Base-by-base conservation (phyloP, 306 rosid species). In the Pyrus pyrifolia region DNA sequence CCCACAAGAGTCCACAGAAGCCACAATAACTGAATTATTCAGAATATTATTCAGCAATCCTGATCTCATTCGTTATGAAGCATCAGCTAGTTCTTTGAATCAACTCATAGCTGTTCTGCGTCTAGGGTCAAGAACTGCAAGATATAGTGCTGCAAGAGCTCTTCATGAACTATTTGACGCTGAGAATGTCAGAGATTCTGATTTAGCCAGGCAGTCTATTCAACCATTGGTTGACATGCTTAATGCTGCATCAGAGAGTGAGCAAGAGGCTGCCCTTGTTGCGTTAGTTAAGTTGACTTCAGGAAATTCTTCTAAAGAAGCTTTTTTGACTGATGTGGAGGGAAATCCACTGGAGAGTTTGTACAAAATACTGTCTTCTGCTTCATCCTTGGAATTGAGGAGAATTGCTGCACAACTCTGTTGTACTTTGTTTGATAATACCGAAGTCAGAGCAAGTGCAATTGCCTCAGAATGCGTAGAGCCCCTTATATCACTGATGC, bases 191-290 rank as follows among this genome's bases (percentile, higher is more conserved):
- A 92, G 93, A 86, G 89, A 86, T 61, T 89, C 95, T 15, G 97
- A 92, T 76, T 80, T 88, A 79, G 95, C 93, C 29, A 84, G 81
- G 79, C 98, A 92, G 83, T 93, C 97, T 74, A 81, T 92, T 82
- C 97, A 89, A 53, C 97, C 97, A 66, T 81, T 95, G 86, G 86
- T 89, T 82, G 97, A 95, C 87, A 95, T 92, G 97, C 97, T 95
- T 79, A 90, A 86, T 71, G 70, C 97, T 55, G 82, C 97, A 63
- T 88, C 92, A 80, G 96, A 88, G 74, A 81, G 85, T 74, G 98
- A 95, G 76, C 98, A 90, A 79, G 97, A 90, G 83, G 96, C 90
- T 76, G 93, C 97, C 76, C 96, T 95, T 81, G 79, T 80, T 82
- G 93, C 89, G 11, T 85, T 95, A 85, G 78, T 92, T 76, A 90